Conservation (phyloP, 1,284 basidiomycete genomes). For the Marasmius sp. region DNA sequence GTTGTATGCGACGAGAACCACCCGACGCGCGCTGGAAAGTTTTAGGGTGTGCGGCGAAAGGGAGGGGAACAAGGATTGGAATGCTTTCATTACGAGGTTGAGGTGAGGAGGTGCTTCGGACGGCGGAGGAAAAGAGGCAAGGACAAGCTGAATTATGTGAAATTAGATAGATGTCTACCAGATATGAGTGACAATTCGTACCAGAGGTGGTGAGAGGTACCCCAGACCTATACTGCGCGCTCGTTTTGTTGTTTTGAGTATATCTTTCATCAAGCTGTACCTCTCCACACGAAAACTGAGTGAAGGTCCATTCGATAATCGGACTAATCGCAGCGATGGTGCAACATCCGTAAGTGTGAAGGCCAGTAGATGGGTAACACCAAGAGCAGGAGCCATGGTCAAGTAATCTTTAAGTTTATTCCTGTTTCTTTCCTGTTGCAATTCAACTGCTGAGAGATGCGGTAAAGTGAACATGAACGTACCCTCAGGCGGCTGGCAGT, state of each 20-base stretch:
- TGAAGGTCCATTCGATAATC: slow-evolving; percentile 91
- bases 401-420: slow-evolving; percentile 97
- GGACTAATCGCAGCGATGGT: slow-evolving; percentile 85
- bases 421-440: slow-evolving; percentile 79
- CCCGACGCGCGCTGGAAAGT: slow-evolving; percentile 83
- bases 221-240: slow-evolving; percentile 81
- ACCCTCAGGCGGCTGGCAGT: slow-evolving; percentile 90
- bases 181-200: slow-evolving; percentile 35
- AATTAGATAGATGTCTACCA: not conserved
- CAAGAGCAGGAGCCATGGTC: slow-evolving; percentile 87
- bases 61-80: slow-evolving; percentile 87
- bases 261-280: slow-evolving; percentile 88
- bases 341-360: slow-evolving; percentile 87
- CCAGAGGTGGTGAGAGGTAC: slow-evolving; percentile 84
- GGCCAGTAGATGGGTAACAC: slow-evolving; percentile 92
- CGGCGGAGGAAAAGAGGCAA: slow-evolving; percentile 74
- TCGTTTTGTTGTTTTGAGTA: slow-evolving; percentile 66
- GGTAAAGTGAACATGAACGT: slow-evolving; percentile 25
- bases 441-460: slow-evolving; percentile 5
- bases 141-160: slow-evolving; percentile 53
- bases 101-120: slow-evolving; percentile 72
- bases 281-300: slow-evolving; percentile 92
- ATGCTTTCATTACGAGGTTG: slow-evolving; percentile 78
- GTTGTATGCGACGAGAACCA: slow-evolving; percentile 94
- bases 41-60: slow-evolving; percentile 80